phyloP scores from a whole-genome alignment of 164 flowering plant species.

The Dillenia turbinata region DNA sequence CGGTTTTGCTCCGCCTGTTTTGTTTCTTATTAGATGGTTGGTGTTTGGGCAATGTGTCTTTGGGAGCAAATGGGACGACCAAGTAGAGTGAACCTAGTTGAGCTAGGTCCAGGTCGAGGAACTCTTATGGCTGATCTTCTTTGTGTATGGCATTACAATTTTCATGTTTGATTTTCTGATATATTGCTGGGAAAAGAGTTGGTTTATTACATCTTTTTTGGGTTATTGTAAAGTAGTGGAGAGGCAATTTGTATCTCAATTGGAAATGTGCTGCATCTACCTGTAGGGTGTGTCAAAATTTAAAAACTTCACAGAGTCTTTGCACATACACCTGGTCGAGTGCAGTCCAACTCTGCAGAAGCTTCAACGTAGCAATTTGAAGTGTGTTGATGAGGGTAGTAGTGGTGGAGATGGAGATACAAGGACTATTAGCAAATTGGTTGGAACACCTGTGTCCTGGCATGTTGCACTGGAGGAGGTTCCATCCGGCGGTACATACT shows the following conservation, averaged over 20 bases:
- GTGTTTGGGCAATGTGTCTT: slow-evolving; percentile 90
- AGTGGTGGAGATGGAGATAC: slow-evolving; percentile 21
- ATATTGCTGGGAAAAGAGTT: background rate
- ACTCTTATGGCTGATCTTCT: slow-evolving; percentile 98
- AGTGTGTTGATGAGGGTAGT: slow-evolving; percentile 47
- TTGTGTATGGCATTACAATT: slow-evolving; percentile 43
- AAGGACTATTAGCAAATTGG: slow-evolving; percentile 43
- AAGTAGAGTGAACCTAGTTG: slow-evolving; percentile 63
- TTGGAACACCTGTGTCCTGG: slow-evolving; percentile 82
- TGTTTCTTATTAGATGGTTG: slow-evolving; percentile 57
- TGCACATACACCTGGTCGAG: slow-evolving; percentile 86
- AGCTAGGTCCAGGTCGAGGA: slow-evolving; percentile 99
- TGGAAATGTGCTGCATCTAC: slow-evolving; percentile 7
- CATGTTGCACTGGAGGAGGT: slow-evolving; percentile 84
- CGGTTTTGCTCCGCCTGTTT: background rate
- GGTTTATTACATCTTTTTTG: background rate
- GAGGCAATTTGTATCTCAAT: background rate
- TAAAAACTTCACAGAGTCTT: slow-evolving; percentile 59
- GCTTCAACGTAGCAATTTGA: slow-evolving; percentile 60
- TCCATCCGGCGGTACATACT: slow-evolving; percentile 79
- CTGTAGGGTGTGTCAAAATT: slow-evolving; percentile 84
- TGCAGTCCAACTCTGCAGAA: slow-evolving; percentile 84
- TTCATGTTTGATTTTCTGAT: background rate
- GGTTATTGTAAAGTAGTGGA: background rate
- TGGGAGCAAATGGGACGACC: slow-evolving; percentile 99